Evolutionary conservation across 306 rosid species (phyloP).

Genomic region (Astragalus membranaceus): DNA sequence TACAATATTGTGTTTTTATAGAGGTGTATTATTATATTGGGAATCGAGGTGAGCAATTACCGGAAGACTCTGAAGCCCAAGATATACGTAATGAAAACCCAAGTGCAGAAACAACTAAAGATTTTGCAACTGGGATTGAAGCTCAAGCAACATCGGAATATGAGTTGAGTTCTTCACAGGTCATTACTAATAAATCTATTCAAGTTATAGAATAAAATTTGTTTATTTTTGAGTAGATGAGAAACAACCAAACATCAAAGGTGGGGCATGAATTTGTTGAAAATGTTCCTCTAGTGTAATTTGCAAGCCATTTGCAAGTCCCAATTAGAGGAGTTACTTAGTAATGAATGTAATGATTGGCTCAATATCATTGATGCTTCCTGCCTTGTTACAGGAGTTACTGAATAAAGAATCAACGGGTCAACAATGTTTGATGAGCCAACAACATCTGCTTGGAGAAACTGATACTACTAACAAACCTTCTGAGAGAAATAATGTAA

Average conservation of each 20-base stretch:
- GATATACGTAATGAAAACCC: background rate
- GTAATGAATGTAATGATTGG: background rate
- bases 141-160: background rate
- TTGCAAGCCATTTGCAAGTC: no score
- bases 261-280: slow-evolving; percentile 4
- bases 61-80: background rate
- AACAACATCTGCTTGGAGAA: background rate
- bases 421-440: no score
- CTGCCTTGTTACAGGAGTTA: background rate
- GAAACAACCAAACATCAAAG: background rate
- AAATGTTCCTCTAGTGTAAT: background rate
- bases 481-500: background rate
- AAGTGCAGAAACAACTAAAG: background rate
- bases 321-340: no score
- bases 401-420: background rate
- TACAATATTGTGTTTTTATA: background rate
- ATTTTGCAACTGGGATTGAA: background rate
- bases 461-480: background rate
- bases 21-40: no score
- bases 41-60: background rate
- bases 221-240: background rate
- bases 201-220: background rate
- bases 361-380: background rate
- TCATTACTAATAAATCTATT: background rate
- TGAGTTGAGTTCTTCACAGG: background rate